A percentile compares a stretch with the other conserved stretches of the same genome.
Conservation (phyloP, 306 rosid species). For the Inga oerstediana region DNA sequence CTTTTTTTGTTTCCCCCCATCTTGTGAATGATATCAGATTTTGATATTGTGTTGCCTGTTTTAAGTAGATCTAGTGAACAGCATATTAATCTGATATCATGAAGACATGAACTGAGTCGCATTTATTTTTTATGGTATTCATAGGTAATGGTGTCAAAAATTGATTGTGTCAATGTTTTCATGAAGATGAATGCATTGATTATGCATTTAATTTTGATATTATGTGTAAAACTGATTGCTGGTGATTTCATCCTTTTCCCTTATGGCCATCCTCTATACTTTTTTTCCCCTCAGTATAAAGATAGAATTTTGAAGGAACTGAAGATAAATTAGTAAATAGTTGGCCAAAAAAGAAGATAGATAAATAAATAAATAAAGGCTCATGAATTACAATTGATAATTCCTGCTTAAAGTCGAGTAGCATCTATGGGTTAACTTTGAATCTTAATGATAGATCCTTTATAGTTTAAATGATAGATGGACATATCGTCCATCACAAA, state of each 20-base stretch:
- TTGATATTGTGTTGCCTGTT: constrained; percentile 24
- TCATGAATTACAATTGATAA: background rate
- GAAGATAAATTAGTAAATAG: background rate
- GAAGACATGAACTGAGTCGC: constrained; percentile 11
- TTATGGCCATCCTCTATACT: background rate
- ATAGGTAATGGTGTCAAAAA: constrained; percentile 23
- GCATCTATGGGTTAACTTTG: constrained; percentile 16
- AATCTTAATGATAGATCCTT: background rate
- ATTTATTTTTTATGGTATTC: constrained; percentile 24
- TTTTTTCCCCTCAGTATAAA: background rate
- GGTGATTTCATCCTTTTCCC: background rate
- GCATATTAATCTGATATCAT: constrained; percentile 26
- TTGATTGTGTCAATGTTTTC: constrained; percentile 13
- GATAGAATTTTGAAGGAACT: background rate
- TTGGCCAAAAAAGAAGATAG: background rate
- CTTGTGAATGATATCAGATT: constrained; percentile 14
- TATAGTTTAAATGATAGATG: background rate
- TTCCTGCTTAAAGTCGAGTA: background rate
- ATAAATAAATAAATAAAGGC: background rate
- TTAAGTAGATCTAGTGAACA: constrained; percentile 9
- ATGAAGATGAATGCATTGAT: constrained; percentile 11
- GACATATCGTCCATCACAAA: constrained; percentile 25
- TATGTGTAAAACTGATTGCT: background rate
- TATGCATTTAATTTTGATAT: background rate
- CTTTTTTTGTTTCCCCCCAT: constrained; percentile 4